Base-by-base conservation (phyloP, 164 flowering plant species). In the Hamamelis virginiana region DNA sequence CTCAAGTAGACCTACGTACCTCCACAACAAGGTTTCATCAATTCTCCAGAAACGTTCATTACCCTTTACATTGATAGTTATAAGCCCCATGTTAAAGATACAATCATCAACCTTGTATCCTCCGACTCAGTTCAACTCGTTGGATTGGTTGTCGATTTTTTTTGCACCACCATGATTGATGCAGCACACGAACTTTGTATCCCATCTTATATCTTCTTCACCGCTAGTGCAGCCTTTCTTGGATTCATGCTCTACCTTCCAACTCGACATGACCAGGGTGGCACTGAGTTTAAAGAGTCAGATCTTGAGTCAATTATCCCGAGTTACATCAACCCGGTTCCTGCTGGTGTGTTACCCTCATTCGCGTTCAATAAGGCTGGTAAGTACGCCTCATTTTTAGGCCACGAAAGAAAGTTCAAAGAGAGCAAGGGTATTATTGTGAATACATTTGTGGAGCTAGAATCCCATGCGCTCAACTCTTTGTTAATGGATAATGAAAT, bases 401-500 rank as follows among this genome's bases (percentile, higher is more conserved):
- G 67, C 3, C 47, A 64, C 8, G 60, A 67, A 5, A 60, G 48
- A 38, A 62, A 69, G 68, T 68, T 70, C 45, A 72, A 67, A 22
- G 70, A 76, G 21, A 57, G 70, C 1, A 74, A 72, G 18, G 86
- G 80, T 0, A 75, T 83, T 18, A 26, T 78, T 12, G 67, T 82
- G 4, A 82, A 82, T 28, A 77, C 80, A 0, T 74, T 78, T 16
- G n/a, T 44, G 6, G 86, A 83, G 69, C 51, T 83, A 10, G 86
- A 78, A 60, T 25, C 72, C 0, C 45, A 69, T 46, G 81, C 78
- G 16, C 16, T 77, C 6, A 5, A 38, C 3, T 64, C 76, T 0
- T 59, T 69, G 8, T 44, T 44, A 23, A 23, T 16, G 12, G 38
- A 21, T 15, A 2, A 27, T 8, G 48, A 10, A n/a, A 53, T 58